Evolutionary conservation across 192 early-diverging fungal species (phyloP).

Genomic region (Linnemannia zychae): DNA sequence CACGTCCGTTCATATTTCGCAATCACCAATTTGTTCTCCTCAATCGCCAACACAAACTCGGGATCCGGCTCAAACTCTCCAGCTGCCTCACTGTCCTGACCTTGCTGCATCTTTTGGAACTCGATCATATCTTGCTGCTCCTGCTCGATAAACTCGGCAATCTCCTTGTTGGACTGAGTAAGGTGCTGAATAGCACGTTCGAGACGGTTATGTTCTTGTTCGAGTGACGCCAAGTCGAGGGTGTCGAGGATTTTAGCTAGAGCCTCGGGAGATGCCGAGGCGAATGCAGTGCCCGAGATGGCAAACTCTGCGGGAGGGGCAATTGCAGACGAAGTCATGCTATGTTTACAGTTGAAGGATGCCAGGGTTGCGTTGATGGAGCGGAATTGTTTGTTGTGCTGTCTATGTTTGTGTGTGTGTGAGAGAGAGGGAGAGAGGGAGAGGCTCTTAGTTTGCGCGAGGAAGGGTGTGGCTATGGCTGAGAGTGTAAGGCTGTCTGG

Average conservation of each 20-base stretch:
- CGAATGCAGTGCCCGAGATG: constrained; percentile 28
- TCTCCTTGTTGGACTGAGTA: constrained; percentile 41
- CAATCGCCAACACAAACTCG: constrained; percentile 51
- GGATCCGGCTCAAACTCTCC: constrained; percentile 30
- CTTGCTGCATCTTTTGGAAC: not conserved
- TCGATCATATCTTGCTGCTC: constrained; percentile 30
- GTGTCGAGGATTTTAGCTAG: constrained; percentile 31
- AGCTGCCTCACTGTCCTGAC: not conserved
- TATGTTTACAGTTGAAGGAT: not conserved
- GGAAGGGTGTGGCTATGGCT: too few species aligned
- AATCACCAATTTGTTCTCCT: constrained; percentile 47
- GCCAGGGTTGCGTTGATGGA: not conserved
- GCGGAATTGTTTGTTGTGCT: not conserved
- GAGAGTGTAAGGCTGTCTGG: too few species aligned
- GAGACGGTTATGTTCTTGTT: constrained; percentile 38
- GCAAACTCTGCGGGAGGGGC: constrained; percentile 45
- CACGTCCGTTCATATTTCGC: constrained; percentile 39
- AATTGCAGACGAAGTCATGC: constrained; percentile 12
- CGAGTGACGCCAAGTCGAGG: constrained; percentile 43
- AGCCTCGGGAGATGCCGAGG: constrained; percentile 21
- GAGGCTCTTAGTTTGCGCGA: too few species aligned
- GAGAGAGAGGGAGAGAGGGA: not conserved
- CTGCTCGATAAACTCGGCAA: constrained; percentile 39
- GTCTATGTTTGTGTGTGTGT: not conserved
- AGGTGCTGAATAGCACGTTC: constrained; percentile 41